Percentiles rank a stretch among this genome's conserved stretches.
Conservation (phyloP, 495 filamentous ascomycete species). For the Daldinia loculata region DNA sequence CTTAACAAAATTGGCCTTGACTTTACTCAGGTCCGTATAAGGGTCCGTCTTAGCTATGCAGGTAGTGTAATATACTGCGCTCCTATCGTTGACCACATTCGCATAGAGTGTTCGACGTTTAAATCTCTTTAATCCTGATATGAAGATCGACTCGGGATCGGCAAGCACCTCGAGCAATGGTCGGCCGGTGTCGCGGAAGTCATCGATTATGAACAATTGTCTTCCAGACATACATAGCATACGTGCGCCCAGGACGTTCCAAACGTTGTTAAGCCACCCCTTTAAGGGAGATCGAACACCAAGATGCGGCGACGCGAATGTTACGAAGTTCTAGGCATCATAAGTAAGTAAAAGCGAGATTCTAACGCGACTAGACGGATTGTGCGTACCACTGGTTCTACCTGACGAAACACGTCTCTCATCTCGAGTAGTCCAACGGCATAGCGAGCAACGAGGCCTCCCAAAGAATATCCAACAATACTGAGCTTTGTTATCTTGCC, state of each 20-base stretch:
- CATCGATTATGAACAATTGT: constrained; percentile 88
- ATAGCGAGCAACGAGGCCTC: constrained; percentile 88
- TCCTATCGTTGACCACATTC: constrained; percentile 85
- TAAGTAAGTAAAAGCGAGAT: constrained; percentile 26
- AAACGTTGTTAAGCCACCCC: constrained; percentile 72
- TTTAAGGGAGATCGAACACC: constrained; percentile 79
- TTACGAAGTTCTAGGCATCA: constrained; percentile 79
- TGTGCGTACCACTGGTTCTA: constrained; percentile 74
- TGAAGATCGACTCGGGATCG: constrained; percentile 86
- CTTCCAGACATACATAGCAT: constrained; percentile 81
- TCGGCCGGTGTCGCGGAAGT: constrained; percentile 79
- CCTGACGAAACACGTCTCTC: constrained; percentile 76
- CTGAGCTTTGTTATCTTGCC: constrained; percentile 81
- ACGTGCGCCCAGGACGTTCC: constrained; percentile 81
- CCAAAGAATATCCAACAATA: constrained; percentile 88
- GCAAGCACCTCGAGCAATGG: constrained; percentile 83
- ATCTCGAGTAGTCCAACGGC: constrained; percentile 84
- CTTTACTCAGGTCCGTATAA: constrained; percentile 68
- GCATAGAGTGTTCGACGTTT: constrained; percentile 77
- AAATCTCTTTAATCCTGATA: constrained; percentile 78
- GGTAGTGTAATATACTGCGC: constrained; percentile 83
- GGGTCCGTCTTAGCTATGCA: constrained; percentile 77
- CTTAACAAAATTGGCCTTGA: constrained; percentile 74
- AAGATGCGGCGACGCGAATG: constrained; percentile 90
- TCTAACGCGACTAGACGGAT: neutral